A percentile compares a stretch with the other conserved stretches of the same genome.
Evolutionary conservation across 495 filamentous ascomycete species (phyloP).

Genomic region (Hypoxylon lenormandii): DNA sequence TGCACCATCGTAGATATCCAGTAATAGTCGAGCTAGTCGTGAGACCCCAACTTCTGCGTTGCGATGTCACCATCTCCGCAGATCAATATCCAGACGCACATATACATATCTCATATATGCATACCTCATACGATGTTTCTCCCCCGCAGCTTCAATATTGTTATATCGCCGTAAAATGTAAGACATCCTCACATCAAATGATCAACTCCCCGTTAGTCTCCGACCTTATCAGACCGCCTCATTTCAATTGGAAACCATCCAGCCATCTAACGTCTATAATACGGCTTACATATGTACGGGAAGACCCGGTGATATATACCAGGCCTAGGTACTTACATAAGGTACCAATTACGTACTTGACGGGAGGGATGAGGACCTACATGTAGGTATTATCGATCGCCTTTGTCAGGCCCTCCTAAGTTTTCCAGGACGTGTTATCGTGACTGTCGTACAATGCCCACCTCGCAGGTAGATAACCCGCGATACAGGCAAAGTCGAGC

Average conservation of each 20-base stretch:
- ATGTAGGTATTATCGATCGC: no score
- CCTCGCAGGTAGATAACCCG: not conserved
- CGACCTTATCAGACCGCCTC: not conserved
- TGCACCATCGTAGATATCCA: constrained; percentile 17
- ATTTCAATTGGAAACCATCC: not conserved
- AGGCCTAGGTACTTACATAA: no score
- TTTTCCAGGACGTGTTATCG: no score
- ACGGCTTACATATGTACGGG: no score
- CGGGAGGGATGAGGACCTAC: no score
- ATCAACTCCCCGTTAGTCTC: not conserved
- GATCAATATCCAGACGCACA: constrained; percentile 30
- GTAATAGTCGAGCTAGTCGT: constrained; percentile 17
- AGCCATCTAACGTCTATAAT: no score
- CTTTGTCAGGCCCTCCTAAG: no score
- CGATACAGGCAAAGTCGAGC: not conserved
- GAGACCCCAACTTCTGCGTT: constrained; percentile 31
- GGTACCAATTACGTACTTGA: no score
- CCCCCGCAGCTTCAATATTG: not conserved
- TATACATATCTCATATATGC: not conserved
- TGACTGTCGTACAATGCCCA: no score
- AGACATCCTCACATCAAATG: not conserved
- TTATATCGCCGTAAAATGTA: not conserved
- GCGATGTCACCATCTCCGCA: constrained; percentile 41
- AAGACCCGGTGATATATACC: no score
- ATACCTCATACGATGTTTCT: not conserved